phyloP scores from a whole-genome alignment of 352 stramenopile genomes.

The Globisporangium uncinulatum region DNA sequence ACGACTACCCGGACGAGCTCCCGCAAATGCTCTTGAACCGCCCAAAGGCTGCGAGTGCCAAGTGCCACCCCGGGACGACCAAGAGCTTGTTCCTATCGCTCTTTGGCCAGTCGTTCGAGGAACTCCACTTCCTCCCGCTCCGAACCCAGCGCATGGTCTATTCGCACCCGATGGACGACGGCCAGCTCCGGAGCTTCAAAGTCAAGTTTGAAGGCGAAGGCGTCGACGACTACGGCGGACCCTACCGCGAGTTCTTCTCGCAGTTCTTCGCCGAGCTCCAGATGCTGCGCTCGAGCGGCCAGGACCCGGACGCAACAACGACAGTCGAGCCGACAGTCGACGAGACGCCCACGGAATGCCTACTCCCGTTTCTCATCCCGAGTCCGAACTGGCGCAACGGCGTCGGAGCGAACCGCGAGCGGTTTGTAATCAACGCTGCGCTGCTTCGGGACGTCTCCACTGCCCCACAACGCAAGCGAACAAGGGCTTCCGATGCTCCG shows the following conservation, averaged over 20 bases:
- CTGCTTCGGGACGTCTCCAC: slow-evolving; percentile 12
- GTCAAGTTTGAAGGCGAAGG: slow-evolving; percentile 94
- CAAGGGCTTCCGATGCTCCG: neutral
- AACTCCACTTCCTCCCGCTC: slow-evolving; percentile 79
- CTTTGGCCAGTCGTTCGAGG: slow-evolving; percentile 83
- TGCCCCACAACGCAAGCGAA: neutral
- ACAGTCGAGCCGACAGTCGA: slow-evolving; percentile 6
- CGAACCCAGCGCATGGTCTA: slow-evolving; percentile 83
- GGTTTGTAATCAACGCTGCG: slow-evolving; percentile 75
- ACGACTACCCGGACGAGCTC: slow-evolving; percentile 89
- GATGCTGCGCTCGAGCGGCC: slow-evolving; percentile 20
- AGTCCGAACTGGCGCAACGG: slow-evolving; percentile 85
- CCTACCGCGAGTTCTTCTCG: slow-evolving; percentile 91
- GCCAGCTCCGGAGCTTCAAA: slow-evolving; percentile 88
- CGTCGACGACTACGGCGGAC: slow-evolving; percentile 92
- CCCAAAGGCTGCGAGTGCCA: slow-evolving; percentile 73
- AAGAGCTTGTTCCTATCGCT: slow-evolving; percentile 71
- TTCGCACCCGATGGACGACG: slow-evolving; percentile 91
- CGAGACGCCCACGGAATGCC: slow-evolving; percentile 26
- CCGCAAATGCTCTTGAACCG: slow-evolving; percentile 82
- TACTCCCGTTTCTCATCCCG: slow-evolving; percentile 83
- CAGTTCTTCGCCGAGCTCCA: slow-evolving; percentile 76
- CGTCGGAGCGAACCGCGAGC: slow-evolving; percentile 73
- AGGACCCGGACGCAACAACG: too few species aligned
- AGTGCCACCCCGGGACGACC: slow-evolving; percentile 55